Conservation (phyloP, 129 eudicot species). For the Pittosporum tobira region DNA sequence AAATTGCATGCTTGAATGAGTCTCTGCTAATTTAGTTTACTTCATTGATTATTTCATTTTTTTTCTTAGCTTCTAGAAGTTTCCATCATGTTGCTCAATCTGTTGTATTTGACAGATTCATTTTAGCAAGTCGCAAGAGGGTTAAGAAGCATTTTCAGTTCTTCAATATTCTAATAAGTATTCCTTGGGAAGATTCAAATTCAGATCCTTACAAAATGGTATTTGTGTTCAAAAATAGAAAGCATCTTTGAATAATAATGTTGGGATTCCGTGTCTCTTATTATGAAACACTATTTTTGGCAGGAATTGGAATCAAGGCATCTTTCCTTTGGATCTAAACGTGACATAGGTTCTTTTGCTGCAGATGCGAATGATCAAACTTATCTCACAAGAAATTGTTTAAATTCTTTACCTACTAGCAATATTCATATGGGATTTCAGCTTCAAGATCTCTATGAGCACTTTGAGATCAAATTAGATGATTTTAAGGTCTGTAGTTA, state of each 20-base stretch:
- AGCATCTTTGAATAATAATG: neutral
- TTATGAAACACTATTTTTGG: constrained; percentile 1
- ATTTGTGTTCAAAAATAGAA: neutral
- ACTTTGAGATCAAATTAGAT: constrained; percentile 42
- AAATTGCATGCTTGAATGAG: neutral
- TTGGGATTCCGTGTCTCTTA: neutral
- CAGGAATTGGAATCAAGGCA: constrained; percentile 55
- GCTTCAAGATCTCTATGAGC: constrained; percentile 59
- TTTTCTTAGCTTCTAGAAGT: neutral
- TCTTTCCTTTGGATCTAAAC: constrained; percentile 45
- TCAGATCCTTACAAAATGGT: constrained; percentile 47
- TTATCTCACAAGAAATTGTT: constrained; percentile 19
- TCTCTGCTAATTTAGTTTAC: constrained; percentile 9
- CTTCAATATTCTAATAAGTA: constrained; percentile 29
- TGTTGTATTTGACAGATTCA: constrained; percentile 42
- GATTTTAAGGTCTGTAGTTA: constrained; percentile 54
- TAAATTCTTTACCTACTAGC: constrained; percentile 20
- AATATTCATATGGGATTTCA: constrained; percentile 27
- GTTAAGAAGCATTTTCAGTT: constrained; percentile 60
- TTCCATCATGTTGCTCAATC: neutral
- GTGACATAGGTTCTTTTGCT: constrained; percentile 28
- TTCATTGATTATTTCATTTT: neutral
- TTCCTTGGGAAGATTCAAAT: constrained; percentile 47
- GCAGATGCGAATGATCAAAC: constrained; percentile 28
- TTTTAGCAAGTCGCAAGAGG: constrained; percentile 55